Evolutionary conservation across 257 asterid genomes (phyloP).

Genomic region (Penstemon barbatus): DNA sequence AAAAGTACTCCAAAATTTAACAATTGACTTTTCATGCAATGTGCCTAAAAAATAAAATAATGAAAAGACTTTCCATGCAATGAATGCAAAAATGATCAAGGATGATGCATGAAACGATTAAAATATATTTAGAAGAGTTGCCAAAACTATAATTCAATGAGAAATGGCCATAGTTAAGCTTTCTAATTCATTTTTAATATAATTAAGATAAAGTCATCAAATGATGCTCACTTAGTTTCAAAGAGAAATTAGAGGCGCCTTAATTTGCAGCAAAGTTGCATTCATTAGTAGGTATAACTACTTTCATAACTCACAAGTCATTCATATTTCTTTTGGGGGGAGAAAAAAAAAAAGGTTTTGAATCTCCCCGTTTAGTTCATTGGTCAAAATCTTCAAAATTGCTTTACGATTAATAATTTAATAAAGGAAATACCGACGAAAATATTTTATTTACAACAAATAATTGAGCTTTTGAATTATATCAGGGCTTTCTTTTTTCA

Average conservation of each 20-base stretch:
- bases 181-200: not conserved
- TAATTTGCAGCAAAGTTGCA: constrained; percentile 13
- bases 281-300: constrained; percentile 39
- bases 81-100: constrained; percentile 5
- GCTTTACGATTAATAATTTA: not conserved
- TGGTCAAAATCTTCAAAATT: not conserved
- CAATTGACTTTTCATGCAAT: constrained; percentile 9
- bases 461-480: no score
- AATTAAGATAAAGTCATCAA: constrained; percentile 1
- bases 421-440: not conserved
- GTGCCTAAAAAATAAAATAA: no score
- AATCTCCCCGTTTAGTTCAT: not conserved
- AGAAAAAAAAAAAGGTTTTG: not conserved
- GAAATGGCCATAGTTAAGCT: not conserved
- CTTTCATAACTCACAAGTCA: constrained; percentile 5
- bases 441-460: no score
- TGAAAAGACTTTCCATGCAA: not conserved
- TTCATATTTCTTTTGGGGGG: not conserved
- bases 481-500: no score
- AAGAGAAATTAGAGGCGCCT: constrained; percentile 12
- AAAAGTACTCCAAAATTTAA: not conserved
- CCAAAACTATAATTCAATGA: not conserved
- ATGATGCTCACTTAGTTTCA: constrained; percentile 18
- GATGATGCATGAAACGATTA: not conserved
- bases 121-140: not conserved